These are phyloP conservation scores for Arthrobotrys conoides DNA, from an alignment of 2,329 filamentous ascomycete species.

Conservation along the genomic window DNA sequence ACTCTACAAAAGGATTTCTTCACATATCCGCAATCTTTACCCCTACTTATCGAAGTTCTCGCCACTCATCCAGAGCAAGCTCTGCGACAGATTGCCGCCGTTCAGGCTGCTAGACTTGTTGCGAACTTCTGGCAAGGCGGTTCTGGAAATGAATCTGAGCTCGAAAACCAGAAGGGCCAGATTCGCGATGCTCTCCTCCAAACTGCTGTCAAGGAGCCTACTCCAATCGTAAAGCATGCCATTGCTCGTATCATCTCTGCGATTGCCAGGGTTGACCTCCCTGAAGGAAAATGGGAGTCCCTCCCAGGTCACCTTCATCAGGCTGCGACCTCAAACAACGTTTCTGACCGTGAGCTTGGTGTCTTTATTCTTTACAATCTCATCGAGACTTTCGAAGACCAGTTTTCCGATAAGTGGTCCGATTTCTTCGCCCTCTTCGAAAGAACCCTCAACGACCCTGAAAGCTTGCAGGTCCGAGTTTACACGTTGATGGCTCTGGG, in stretches of 20 bases:
- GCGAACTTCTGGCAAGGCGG: constrained; percentile 80
- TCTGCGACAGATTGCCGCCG: constrained; percentile 89
- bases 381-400: constrained; percentile 86
- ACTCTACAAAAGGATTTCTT: constrained; percentile 95
- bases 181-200: constrained; percentile 87
- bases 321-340: constrained; percentile 80
- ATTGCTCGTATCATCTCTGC: constrained; percentile 88
- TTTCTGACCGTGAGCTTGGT: constrained; percentile 87
- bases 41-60: constrained; percentile 88
- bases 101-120: constrained; percentile 87
- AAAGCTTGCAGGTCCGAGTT: constrained; percentile 91
- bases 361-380: constrained; percentile 94
- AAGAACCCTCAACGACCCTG: constrained; percentile 88
- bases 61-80: constrained; percentile 81
- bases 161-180: constrained; percentile 79
- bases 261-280: constrained; percentile 87
- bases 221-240: constrained; percentile 83
- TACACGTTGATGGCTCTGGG: constrained; percentile 94
- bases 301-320: constrained; percentile 84
- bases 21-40: constrained; percentile 83
- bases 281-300: constrained; percentile 86
- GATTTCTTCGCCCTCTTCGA: constrained; percentile 87
- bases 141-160: constrained; percentile 69
- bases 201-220: constrained; percentile 83
- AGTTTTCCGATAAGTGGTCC: constrained; percentile 83